Evolutionary conservation across 2,329 filamentous ascomycete species (phyloP).

Genomic region (Cladosporium sp.): DNA sequence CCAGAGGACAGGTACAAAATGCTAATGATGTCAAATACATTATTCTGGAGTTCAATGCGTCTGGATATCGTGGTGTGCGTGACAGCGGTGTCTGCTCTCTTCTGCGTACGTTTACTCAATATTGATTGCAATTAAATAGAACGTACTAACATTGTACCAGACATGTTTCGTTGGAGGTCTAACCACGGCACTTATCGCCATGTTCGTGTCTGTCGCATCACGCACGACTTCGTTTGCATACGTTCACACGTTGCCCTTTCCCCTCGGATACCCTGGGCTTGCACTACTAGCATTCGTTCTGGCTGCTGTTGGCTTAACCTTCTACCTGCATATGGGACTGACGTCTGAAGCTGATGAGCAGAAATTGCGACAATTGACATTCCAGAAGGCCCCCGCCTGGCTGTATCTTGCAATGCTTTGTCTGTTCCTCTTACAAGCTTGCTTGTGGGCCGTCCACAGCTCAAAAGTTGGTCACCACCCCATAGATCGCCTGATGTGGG

Average conservation of each 20-base stretch:
- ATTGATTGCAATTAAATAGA: too few relatives aligned
- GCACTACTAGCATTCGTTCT: constrained; percentile 28
- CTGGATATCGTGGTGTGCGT: constrained; percentile 32
- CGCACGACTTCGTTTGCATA: constrained; percentile 37
- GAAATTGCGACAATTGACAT: constrained; percentile 9
- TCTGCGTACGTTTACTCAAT: constrained; percentile 30
- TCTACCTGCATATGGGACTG: constrained; percentile 31
- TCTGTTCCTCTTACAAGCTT: constrained; percentile 45
- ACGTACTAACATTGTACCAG: constrained; percentile 32
- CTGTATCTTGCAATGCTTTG: constrained; percentile 42
- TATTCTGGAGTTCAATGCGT: constrained; percentile 39
- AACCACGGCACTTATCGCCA: constrained; percentile 42
- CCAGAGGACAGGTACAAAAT: constrained; percentile 41
- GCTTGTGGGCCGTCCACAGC: constrained; percentile 44
- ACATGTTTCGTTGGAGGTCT: constrained; percentile 42
- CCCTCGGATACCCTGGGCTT: constrained; percentile 26
- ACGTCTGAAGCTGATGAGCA: constrained; percentile 17
- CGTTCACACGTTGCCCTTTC: constrained; percentile 36
- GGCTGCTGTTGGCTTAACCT: constrained; percentile 34
- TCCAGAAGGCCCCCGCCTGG: constrained; percentile 29
- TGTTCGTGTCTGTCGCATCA: constrained; percentile 38
- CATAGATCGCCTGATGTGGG: constrained; percentile 56
- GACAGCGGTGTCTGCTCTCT: constrained; percentile 30
- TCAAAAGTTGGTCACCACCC: constrained; percentile 51
- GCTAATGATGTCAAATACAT: constrained; percentile 38